Percentiles rank a stretch among this genome's conserved stretches.
phyloP scores from a whole-genome alignment of 768 basidiomycete species.

The Pleurotus cornucopiae region DNA sequence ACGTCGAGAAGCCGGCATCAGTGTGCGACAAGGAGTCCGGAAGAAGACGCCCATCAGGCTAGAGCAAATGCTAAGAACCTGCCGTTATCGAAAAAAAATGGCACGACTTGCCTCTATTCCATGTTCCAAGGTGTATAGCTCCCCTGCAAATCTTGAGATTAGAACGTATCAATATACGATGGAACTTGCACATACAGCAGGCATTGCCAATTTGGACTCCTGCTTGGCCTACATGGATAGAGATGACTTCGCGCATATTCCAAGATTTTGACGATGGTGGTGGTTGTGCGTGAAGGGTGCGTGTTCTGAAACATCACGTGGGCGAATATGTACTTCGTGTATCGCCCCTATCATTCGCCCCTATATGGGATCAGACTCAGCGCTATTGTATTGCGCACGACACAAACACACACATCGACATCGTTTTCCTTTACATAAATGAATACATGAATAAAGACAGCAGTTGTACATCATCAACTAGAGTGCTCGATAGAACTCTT shows the following conservation, averaged over 20 bases:
- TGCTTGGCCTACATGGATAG: slow-evolving; percentile 97
- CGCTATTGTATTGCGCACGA: too few species aligned
- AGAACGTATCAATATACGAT: slow-evolving; percentile 12
- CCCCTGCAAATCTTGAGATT: slow-evolving; percentile 55
- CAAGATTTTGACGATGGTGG: slow-evolving; percentile 13
- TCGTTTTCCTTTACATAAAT: not conserved
- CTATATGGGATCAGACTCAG: too few species aligned
- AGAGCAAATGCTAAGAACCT: slow-evolving; percentile 16
- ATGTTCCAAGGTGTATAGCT: slow-evolving; percentile 97
- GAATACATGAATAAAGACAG: not conserved
- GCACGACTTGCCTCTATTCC: slow-evolving; percentile 76
- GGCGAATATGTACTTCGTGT: too few species aligned
- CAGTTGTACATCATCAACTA: not conserved
- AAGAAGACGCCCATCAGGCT: slow-evolving; percentile 90
- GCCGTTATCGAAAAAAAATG: not conserved
- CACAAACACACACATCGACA: too few species aligned
- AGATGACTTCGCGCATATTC: slow-evolving; percentile 94
- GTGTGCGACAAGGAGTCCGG: slow-evolving; percentile 61
- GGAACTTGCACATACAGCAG: slow-evolving; percentile 73
- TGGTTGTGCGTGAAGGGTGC: slow-evolving; percentile 11
- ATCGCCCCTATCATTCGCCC: too few species aligned
- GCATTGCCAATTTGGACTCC: slow-evolving; percentile 98
- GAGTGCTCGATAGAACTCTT: not conserved
- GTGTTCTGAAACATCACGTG: too few species aligned
- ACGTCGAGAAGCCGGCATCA: slow-evolving; percentile 92